phyloP scores from a whole-genome alignment of 2,329 filamentous ascomycete genomes.

The Lachnellula arida region DNA sequence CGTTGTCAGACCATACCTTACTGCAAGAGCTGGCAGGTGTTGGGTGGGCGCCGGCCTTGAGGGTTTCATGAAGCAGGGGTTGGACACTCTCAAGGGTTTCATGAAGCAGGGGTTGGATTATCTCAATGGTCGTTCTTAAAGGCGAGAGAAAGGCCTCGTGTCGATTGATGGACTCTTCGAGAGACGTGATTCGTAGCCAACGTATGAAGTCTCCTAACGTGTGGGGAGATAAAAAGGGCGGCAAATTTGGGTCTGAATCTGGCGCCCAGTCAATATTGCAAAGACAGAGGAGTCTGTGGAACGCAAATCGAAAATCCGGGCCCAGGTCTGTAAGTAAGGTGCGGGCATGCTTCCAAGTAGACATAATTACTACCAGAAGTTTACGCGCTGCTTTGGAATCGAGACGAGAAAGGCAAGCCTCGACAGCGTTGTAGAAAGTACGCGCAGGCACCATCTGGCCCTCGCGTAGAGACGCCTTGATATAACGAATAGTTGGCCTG shows the following conservation, averaged over 20 bases:
- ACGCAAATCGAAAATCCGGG: constrained; percentile 12
- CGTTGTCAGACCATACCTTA: too few relatives aligned
- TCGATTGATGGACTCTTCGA: constrained; percentile 12
- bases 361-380: constrained; percentile 21
- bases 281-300: constrained; percentile 23
- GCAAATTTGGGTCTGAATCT: background rate
- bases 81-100: background rate
- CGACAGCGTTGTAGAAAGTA: constrained; percentile 19
- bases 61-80: background rate
- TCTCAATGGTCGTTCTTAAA: background rate
- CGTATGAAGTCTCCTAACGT: constrained; percentile 16
- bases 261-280: constrained; percentile 20
- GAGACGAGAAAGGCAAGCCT: constrained; percentile 16
- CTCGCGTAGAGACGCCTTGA: constrained; percentile 27
- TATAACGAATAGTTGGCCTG: constrained; percentile 19
- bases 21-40: background rate
- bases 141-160: background rate
- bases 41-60: background rate
- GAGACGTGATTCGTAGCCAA: constrained; percentile 15
- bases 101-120: background rate
- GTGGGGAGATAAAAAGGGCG: background rate
- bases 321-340: constrained; percentile 11
- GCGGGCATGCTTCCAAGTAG: constrained; percentile 14
- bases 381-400: constrained; percentile 21
- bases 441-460: constrained; percentile 16